Evolutionary conservation across 768 basidiomycete genomes (phyloP).

Genomic region (Pisolithus sp.): DNA sequence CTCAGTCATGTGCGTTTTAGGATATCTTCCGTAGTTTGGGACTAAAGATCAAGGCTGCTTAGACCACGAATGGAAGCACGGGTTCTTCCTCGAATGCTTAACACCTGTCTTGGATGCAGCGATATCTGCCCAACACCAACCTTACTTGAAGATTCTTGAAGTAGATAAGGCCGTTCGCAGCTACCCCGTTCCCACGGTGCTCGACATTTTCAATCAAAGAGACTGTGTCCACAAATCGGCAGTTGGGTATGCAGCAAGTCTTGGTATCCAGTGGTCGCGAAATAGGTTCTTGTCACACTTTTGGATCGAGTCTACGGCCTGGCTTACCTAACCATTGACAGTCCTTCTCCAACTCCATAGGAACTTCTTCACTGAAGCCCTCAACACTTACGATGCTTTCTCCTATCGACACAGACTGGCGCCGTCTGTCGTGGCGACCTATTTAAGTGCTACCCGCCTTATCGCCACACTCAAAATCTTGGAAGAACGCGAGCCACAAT

Average conservation of each 20-base stretch:
- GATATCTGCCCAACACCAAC: conserved; percentile 44
- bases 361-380: conserved; percentile 59
- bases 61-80: conserved; percentile 72
- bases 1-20: conserved; percentile 23
- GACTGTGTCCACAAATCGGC: conserved; percentile 39
- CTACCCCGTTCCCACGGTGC: conserved; percentile 45
- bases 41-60: conserved; percentile 9
- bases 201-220: conserved; percentile 37
- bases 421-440: conserved; percentile 67
- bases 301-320: background rate
- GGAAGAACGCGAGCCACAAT: conserved; percentile 50
- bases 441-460: conserved; percentile 50
- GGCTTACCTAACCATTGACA: conserved; percentile 19
- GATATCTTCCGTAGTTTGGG: conserved; percentile 1
- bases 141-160: conserved; percentile 45
- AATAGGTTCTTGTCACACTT: conserved; percentile 37
- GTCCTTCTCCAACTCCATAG: conserved; percentile 65
- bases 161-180: conserved; percentile 53
- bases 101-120: conserved; percentile 56
- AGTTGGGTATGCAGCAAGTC: conserved; percentile 59
- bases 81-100: conserved; percentile 57
- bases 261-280: conserved; percentile 55
- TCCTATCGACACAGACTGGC: conserved; percentile 57
- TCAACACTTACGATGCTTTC: conserved; percentile 48
- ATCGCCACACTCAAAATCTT: conserved; percentile 52